Evolutionary conservation across 179 eudicot genomes (phyloP).

Genomic region (Camellia oleifera): DNA sequence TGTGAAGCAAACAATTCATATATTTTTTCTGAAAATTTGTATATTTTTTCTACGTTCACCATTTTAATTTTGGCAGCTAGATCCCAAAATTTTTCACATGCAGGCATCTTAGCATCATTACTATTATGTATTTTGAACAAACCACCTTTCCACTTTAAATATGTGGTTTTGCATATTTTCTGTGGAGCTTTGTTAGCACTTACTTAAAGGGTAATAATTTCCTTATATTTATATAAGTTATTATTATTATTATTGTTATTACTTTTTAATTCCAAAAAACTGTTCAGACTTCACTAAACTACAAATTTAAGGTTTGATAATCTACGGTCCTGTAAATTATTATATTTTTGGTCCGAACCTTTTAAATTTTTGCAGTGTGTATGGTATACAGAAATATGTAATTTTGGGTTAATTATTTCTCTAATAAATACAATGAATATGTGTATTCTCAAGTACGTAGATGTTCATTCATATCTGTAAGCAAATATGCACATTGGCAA

Average conservation of each 20-base stretch:
- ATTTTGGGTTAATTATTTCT: not conserved
- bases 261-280: too few relatives aligned
- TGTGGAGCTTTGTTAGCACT: not conserved
- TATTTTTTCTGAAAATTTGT: too few relatives aligned
- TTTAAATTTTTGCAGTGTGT: not conserved
- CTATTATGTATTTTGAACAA: not conserved
- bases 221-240: too few relatives aligned
- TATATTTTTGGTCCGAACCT: not conserved
- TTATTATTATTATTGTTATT: too few relatives aligned
- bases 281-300: not conserved
- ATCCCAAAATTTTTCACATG: too few relatives aligned
- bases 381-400: not conserved
- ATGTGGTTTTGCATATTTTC: not conserved
- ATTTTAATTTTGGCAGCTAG: too few relatives aligned
- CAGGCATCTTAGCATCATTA: too few relatives aligned
- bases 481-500: slow-evolving; percentile 8
- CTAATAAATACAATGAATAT: not conserved
- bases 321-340: not conserved
- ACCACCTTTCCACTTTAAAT: not conserved
- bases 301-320: not conserved
- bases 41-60: too few relatives aligned
- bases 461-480: not conserved
- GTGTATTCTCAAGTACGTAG: not conserved
- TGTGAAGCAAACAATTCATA: too few relatives aligned
- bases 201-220: not conserved